Evolutionary conservation across 2,329 filamentous ascomycete species (phyloP).

Genomic region (Neoscytalidium dimidiatum): DNA sequence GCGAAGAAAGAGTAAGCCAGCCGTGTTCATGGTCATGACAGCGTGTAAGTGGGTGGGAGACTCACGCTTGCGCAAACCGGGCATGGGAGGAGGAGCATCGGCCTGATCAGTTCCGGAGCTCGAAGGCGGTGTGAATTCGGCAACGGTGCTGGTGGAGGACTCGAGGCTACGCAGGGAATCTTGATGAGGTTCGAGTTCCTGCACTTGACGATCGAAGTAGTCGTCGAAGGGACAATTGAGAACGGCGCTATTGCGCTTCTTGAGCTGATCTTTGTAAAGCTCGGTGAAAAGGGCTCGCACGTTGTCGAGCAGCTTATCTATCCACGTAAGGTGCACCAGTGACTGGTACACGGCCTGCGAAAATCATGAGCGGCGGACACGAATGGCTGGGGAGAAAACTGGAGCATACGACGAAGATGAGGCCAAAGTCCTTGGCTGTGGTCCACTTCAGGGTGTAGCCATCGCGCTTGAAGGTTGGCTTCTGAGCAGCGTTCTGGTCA

Average conservation of each 20-base stretch:
- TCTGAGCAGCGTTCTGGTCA: conserved; percentile 62
- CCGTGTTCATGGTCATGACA: neutral
- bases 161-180: conserved; percentile 19
- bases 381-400: neutral
- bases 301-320: conserved; percentile 94
- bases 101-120: conserved; percentile 51
- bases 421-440: conserved; percentile 83
- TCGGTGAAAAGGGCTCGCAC: conserved; percentile 90
- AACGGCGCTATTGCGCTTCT: conserved; percentile 74
- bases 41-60: conserved; percentile 63
- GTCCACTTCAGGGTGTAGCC: conserved; percentile 96
- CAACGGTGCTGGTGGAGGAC: conserved; percentile 27
- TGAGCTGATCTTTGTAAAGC: conserved; percentile 85
- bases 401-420: conserved; percentile 87
- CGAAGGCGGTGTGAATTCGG: conserved; percentile 56
- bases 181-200: conserved; percentile 64
- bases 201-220: conserved; percentile 92
- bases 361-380: neutral
- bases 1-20: neutral
- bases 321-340: conserved; percentile 91
- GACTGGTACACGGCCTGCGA: conserved; percentile 91
- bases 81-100: conserved; percentile 55
- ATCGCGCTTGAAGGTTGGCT: conserved; percentile 81
- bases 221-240: conserved; percentile 83
- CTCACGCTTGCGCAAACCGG: conserved; percentile 53